Conservation (phyloP, 768 basidiomycete genomes). For the Coprinopsis strossmayeri region DNA sequence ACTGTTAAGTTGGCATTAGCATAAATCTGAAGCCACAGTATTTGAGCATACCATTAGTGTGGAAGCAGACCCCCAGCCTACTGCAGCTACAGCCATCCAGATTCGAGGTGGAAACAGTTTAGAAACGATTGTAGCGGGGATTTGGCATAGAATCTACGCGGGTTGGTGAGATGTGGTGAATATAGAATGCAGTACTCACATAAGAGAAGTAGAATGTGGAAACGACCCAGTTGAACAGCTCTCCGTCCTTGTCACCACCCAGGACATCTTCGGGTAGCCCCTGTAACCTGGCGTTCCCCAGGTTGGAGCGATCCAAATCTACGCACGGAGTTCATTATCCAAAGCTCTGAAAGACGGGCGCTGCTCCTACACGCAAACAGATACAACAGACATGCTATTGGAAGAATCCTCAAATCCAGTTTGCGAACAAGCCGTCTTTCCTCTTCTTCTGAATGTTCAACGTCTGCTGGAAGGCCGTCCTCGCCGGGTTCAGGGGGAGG, state of each 20-base stretch:
- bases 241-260: constrained; percentile 60
- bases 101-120: constrained; percentile 64
- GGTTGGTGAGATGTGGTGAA: background rate
- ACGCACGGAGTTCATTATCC: constrained; percentile 3
- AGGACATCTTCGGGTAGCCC: constrained; percentile 60
- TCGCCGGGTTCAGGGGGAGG: background rate
- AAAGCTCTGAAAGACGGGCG: background rate
- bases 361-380: constrained; percentile 60
- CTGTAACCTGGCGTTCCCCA: constrained; percentile 76
- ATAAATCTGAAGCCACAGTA: no score
- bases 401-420: constrained; percentile 61
- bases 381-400: constrained; percentile 68
- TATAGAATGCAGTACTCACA: constrained; percentile 28
- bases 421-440: constrained; percentile 47
- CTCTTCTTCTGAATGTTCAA: constrained; percentile 33
- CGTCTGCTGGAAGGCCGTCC: constrained; percentile 2
- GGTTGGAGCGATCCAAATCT: constrained; percentile 71
- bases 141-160: constrained; percentile 56
- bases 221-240: constrained; percentile 73
- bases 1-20: no score
- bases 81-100: constrained; percentile 59
- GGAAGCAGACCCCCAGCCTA: constrained; percentile 75
- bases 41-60: constrained; percentile 62
- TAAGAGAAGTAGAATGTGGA: constrained; percentile 78
- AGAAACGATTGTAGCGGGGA: constrained; percentile 59